Conservation (phyloP, 148 eudicot genomes). For the Cornus suecica region DNA sequence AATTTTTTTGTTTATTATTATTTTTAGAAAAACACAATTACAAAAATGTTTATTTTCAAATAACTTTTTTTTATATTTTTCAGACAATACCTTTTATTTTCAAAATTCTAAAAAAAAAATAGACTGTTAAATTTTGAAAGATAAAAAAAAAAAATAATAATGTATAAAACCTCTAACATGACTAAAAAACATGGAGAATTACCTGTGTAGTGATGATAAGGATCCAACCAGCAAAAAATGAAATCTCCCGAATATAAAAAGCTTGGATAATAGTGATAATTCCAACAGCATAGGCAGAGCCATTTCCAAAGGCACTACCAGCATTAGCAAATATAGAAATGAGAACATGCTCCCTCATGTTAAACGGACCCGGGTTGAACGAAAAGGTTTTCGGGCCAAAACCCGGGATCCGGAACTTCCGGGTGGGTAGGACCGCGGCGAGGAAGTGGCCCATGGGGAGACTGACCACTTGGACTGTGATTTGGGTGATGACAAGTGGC, state of each 20-base stretch:
- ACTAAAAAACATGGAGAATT: background rate
- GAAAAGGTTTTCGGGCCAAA: slow-evolving; percentile 54
- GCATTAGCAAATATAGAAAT: slow-evolving; percentile 87
- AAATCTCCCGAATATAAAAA: slow-evolving; percentile 60
- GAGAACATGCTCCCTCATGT: slow-evolving; percentile 89
- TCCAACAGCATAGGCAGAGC: slow-evolving; percentile 77
- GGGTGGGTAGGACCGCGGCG: slow-evolving; percentile 50
- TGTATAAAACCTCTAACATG: no score
- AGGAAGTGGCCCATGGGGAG: slow-evolving; percentile 76
- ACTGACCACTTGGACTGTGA: slow-evolving; percentile 73
- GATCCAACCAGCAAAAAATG: slow-evolving; percentile 81
- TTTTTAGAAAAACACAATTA: no score
- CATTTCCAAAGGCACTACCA: slow-evolving; percentile 81
- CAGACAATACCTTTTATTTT: no score
- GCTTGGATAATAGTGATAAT: slow-evolving; percentile 79
- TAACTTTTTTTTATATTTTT: no score
- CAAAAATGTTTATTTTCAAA: no score
- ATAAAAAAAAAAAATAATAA: no score
- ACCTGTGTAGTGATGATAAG: slow-evolving; percentile 97
- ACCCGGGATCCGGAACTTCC: slow-evolving; percentile 60
- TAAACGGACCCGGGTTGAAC: slow-evolving; percentile 88
- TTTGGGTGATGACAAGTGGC: slow-evolving; percentile 77
- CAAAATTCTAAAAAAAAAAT: no score
- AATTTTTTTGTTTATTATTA: no score
- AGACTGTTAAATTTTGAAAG: no score